Conservation (phyloP, 225 moss, liverwort and hornwort genomes). For the Asterella californica region DNA sequence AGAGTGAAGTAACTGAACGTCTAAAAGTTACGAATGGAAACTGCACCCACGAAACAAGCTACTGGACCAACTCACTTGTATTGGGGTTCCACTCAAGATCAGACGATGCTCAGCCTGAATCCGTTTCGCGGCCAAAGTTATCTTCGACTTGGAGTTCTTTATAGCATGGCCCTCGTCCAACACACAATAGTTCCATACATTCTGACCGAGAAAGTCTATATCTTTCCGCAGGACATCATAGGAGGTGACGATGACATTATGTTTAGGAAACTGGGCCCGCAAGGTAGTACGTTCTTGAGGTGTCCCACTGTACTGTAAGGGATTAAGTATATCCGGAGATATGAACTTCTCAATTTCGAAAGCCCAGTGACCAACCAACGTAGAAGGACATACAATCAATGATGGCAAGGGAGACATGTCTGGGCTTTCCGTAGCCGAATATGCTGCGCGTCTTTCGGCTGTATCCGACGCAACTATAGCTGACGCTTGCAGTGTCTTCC, state of each 20-base stretch:
- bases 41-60: background rate
- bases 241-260: conserved; percentile 82
- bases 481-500: conserved; percentile 90
- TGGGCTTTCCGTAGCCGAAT: conserved; percentile 48
- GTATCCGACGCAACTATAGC: conserved; percentile 86
- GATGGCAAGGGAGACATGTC: conserved; percentile 63
- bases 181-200: conserved; percentile 82
- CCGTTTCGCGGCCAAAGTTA: conserved; percentile 75
- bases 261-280: conserved; percentile 52
- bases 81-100: conserved; percentile 80
- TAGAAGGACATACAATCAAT: conserved; percentile 82
- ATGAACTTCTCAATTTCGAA: conserved; percentile 93
- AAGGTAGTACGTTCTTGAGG: conserved; percentile 66
- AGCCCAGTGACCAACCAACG: conserved; percentile 87
- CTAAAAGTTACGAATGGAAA: background rate
- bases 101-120: conserved; percentile 90
- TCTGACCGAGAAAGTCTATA: conserved; percentile 56
- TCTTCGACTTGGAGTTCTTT: conserved; percentile 86
- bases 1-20: background rate
- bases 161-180: conserved; percentile 92
- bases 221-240: conserved; percentile 92
- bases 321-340: conserved; percentile 56
- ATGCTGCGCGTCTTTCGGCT: conserved; percentile 57
- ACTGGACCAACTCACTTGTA: conserved; percentile 38
- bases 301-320: conserved; percentile 73